These are phyloP conservation scores for Apostasia shenzhenica DNA, from an alignment of 106 monocot genomes.

Conservation along the genomic window DNA sequence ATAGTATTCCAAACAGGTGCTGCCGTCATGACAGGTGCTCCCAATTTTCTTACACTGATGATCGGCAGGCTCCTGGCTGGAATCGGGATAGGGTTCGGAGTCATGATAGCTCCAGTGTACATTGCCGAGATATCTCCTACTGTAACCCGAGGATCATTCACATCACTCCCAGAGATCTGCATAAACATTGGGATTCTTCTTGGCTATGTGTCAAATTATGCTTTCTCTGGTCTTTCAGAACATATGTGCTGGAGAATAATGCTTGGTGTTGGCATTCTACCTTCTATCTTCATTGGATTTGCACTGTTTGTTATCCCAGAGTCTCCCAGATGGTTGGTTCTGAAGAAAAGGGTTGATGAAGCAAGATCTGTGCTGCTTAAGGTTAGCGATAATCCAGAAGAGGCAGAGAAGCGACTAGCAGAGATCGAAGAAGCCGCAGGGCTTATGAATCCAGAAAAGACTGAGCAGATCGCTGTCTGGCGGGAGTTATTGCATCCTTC, in stretches of 20 bases:
- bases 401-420: constrained; percentile 48
- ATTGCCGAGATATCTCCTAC: constrained; percentile 96
- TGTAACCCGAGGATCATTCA: constrained; percentile 59
- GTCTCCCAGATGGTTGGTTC: constrained; percentile 92
- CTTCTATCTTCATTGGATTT: constrained; percentile 77
- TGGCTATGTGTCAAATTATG: constrained; percentile 90
- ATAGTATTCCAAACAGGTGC: constrained; percentile 81
- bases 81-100: constrained; percentile 85
- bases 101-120: constrained; percentile 95
- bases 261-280: constrained; percentile 93
- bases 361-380: constrained; percentile 60
- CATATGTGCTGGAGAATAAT: constrained; percentile 90
- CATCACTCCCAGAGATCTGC: constrained; percentile 96
- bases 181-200: constrained; percentile 92
- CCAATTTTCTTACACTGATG: constrained; percentile 69
- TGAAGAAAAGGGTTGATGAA: constrained; percentile 70
- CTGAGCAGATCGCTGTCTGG: constrained; percentile 56
- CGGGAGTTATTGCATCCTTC: constrained; percentile 60
- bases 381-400: constrained; percentile 48
- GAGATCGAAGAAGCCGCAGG: constrained; percentile 72
- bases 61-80: constrained; percentile 77
- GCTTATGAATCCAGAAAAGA: constrained; percentile 11
- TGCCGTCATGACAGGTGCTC: constrained; percentile 69
- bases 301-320: constrained; percentile 83
- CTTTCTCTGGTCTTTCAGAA: constrained; percentile 69